Evolutionary conservation across 257 asterid species (phyloP), one percentile per base, ranked within the genome.

Genomic region (Gentiana straminea): DNA sequence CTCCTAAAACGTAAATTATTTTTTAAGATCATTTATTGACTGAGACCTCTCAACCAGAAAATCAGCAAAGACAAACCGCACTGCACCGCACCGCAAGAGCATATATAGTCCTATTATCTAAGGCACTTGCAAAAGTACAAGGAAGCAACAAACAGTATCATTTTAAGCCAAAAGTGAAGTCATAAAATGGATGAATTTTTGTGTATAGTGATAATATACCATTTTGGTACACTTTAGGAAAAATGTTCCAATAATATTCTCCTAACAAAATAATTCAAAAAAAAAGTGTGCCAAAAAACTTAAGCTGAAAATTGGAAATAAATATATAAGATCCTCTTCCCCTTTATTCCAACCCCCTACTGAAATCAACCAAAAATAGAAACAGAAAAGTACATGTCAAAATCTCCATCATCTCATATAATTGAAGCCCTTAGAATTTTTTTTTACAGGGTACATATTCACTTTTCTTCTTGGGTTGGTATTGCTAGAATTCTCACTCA

Each of bases 121-220:
- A 39, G 7, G 44, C 44, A 39, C 24, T 24, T 24, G 24, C 4
- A 39, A 39, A 4, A 35, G 55, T 58, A 55, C 56, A 67, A 50
- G 58, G 60, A 65, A 59, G 54, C 79, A 59, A 68, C 75, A 59
- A 39, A 71, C 60, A 76, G 76, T 73, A 72, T 71, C 73, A 67
- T 64, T 59, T 39, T 54, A 67, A 65, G 67, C 56, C 72, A 55
- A 52, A 61, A 72, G 51, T 74, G 77, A 69, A 59, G 69, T 78
- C 73, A 70, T 63, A 53, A 51, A 36, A 49, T 54, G 64, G 67
- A 70, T 66, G 71, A 60, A 64, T 46, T 34, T 32, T 51, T 41
- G 8, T 41, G 46, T 41, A 7, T 5, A 5, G 46, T 59, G 41
- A 4, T 47, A 41, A 57, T 38, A 51, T 59, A 49, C 62, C 50